phyloP scores from a whole-genome alignment of 805 yeast genomes.

The Metschnikowia anglica region DNA sequence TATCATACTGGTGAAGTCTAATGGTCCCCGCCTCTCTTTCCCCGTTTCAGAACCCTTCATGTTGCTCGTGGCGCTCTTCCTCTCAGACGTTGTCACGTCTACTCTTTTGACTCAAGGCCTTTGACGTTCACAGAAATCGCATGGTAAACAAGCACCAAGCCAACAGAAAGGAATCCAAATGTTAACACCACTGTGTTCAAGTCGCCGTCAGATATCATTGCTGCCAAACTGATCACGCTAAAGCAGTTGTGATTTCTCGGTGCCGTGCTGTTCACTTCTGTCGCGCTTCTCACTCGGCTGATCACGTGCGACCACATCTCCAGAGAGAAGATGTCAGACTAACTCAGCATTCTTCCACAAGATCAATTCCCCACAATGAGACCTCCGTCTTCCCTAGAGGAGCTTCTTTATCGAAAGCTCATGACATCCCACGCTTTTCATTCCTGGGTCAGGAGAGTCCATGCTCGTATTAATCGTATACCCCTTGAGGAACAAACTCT shows the following conservation, averaged over 20 bases:
- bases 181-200: constrained; percentile 69
- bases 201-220: constrained; percentile 83
- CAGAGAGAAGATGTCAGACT: not conserved
- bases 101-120: constrained; percentile 9
- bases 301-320: constrained; percentile 8
- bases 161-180: constrained; percentile 71
- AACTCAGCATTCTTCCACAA: not conserved
- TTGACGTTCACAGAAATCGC: constrained; percentile 53
- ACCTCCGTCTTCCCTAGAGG: constrained; percentile 16
- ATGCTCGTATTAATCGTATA: constrained; percentile 62
- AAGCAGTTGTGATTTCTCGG: not conserved
- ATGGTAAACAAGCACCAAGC: constrained; percentile 72
- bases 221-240: not conserved
- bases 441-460: constrained; percentile 58
- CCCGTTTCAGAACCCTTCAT: not conserved
- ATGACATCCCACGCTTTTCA: constrained; percentile 61
- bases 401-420: constrained; percentile 38
- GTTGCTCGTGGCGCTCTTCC: not conserved
- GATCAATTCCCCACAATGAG: constrained; percentile 5
- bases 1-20: too few species aligned
- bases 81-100: not conserved
- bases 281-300: not conserved
- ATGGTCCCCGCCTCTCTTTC: too few species aligned
- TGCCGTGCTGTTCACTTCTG: constrained; percentile 7
- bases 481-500: constrained; percentile 39